Base-by-base conservation (phyloP, 1,139 yeast genomes). In the Groenewaldozyma sp. region DNA sequence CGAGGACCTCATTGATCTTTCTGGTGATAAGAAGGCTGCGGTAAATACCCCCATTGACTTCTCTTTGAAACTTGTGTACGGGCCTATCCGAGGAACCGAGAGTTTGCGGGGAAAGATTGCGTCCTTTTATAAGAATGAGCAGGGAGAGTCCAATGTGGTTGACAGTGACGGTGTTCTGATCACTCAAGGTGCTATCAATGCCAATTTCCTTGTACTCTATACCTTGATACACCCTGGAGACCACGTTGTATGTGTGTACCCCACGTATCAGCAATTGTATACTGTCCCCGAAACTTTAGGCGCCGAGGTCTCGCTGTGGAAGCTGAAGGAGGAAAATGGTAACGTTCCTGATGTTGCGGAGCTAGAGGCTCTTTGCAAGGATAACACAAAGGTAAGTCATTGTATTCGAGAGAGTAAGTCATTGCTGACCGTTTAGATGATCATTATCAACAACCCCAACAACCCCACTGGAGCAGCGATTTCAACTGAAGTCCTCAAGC, bases 171-270 rank as follows among this genome's bases (percentile, higher is more conserved):
- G 71, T 40, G 65, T 74, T 17, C 63, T 74, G 14, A 54, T 73
- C 24, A 70, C 78, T 19, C 73, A 73, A 50, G 80, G 80, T 13
- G 78, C 78, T 3, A 75, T 74, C 53, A 79, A 74, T 2, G 79
- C 73, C 35, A 74, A 74, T 48, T 74, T 72, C 47, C 58, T 74
- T 37, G 49, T 65, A 1, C 65, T 70, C 46, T 73, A 73, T 49
- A 58, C 74, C 1, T 45, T 74, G n/a, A 65, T 70, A 2, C 66
- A 67, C 24, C 63, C 67, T 2, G 70, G 65, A 2, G 78, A 73
- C 48, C 74, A 68, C 45, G 71, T 70, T 2, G 61, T 74, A 35
- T 72, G 69, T 18, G 67, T 71, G 4, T 67, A 65, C 39, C 80
- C 80, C 14, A 64, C 70, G 1, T 75, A 74, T 54, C 75, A 71